Evolutionary conservation across 2,329 filamentous ascomycete species (phyloP).

Genomic region (Clarireedia paspali): DNA sequence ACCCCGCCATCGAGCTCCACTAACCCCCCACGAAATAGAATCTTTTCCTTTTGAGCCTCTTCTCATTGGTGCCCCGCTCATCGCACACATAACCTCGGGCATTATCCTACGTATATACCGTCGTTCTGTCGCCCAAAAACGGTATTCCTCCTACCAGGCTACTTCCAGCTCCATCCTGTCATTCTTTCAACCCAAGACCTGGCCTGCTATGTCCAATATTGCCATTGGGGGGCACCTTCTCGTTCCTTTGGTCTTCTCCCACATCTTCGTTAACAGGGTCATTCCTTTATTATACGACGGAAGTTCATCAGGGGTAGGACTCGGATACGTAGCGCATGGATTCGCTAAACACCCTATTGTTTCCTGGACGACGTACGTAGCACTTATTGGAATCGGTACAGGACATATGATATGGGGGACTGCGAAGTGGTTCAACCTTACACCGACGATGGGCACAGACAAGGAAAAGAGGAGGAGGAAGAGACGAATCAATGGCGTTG

Average conservation of each 20-base stretch:
- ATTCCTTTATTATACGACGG: constrained; percentile 72
- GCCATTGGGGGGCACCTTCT: constrained; percentile 67
- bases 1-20: constrained; percentile 29
- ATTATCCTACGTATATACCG: constrained; percentile 69
- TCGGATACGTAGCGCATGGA: constrained; percentile 79
- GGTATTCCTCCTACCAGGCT: constrained; percentile 62
- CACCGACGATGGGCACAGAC: constrained; percentile 47
- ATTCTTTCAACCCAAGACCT: constrained; percentile 61
- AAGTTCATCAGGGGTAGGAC: constrained; percentile 75
- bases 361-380: constrained; percentile 61
- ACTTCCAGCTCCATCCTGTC: constrained; percentile 63
- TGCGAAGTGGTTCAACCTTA: constrained; percentile 69
- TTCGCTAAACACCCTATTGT: constrained; percentile 64
- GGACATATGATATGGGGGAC: constrained; percentile 80
- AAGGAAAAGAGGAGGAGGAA: constrained; percentile 55
- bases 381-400: constrained; percentile 58
- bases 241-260: constrained; percentile 56
- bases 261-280: constrained; percentile 68
- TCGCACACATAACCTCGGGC: constrained; percentile 70
- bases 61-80: constrained; percentile 68
- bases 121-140: constrained; percentile 63
- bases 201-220: constrained; percentile 63
- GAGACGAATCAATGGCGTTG: constrained; percentile 62
- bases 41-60: constrained; percentile 67
- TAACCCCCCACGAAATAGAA: constrained; percentile 22